A percentile compares a stretch with the other conserved stretches of the same genome.
These are phyloP conservation scores for Emergomyces africanus DNA, from an alignment of 2,329 filamentous ascomycete genomes.

Conservation along the genomic window DNA sequence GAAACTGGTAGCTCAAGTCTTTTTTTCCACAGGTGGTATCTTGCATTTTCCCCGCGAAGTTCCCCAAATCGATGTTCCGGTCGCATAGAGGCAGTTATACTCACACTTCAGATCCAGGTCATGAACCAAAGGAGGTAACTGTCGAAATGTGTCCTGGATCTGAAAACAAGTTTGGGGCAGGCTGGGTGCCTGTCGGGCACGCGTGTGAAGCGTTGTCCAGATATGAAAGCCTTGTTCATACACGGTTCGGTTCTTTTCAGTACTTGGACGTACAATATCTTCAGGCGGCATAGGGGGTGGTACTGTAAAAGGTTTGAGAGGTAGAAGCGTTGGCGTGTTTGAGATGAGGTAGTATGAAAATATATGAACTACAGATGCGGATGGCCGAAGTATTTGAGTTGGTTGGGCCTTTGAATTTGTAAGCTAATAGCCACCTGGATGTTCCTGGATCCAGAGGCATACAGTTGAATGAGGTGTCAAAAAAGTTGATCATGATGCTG, in stretches of 20 bases:
- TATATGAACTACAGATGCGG: too few species aligned
- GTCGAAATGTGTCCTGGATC: not conserved
- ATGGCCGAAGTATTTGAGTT: too few species aligned
- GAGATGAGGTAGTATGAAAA: too few species aligned
- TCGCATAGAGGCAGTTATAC: not conserved
- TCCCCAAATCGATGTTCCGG: not conserved
- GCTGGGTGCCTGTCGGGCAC: not conserved
- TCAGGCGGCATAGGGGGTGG: not conserved
- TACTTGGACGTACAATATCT: not conserved
- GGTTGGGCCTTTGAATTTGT: too few species aligned
- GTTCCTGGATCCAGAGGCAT: too few species aligned
- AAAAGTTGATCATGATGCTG: too few species aligned
- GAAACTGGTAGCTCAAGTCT: not conserved
- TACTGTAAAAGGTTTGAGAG: not conserved
- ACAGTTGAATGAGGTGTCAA: too few species aligned
- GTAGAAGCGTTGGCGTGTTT: too few species aligned
- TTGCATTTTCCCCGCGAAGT: not conserved
- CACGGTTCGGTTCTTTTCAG: not conserved
- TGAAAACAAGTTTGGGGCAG: not conserved
- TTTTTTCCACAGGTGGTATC: not conserved
- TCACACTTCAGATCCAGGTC: not conserved
- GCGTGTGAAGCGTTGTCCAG: not conserved
- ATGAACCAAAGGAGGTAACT: not conserved
- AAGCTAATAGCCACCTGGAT: too few species aligned
- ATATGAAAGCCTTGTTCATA: not conserved